Evolutionary conservation across 345 rosid genomes (phyloP).

Genomic region (Trapa incisa): DNA sequence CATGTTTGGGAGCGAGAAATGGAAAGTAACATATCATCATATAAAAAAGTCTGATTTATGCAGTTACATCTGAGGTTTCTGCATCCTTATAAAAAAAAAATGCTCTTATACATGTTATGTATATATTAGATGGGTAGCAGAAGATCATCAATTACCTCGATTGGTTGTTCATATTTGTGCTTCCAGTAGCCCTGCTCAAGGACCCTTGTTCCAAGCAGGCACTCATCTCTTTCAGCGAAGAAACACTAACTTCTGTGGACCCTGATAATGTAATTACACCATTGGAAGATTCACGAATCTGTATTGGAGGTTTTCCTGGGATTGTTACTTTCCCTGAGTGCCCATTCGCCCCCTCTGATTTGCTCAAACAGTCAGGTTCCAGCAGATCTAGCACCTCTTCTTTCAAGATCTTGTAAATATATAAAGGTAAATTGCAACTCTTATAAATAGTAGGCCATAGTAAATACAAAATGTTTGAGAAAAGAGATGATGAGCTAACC

Average conservation of each 20-base stretch:
- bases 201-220: conserved; percentile 96
- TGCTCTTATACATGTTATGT: not conserved
- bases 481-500: conserved; percentile 28
- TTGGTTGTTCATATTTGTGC: conserved; percentile 97
- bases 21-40: not conserved
- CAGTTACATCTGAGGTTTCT: not conserved
- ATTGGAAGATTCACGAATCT: conserved; percentile 89
- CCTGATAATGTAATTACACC: conserved; percentile 97
- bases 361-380: conserved; percentile 48
- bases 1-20: no score
- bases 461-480: not conserved
- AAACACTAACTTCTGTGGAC: conserved; percentile 79
- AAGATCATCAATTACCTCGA: conserved; percentile 47
- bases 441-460: not conserved
- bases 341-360: conserved; percentile 47
- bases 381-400: conserved; percentile 96
- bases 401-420: conserved; percentile 60
- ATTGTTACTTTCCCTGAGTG: conserved; percentile 45
- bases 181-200: conserved; percentile 85
- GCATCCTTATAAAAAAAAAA: not conserved
- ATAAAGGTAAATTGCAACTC: not conserved
- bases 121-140: not conserved
- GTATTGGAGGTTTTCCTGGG: conserved; percentile 88
- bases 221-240: conserved; percentile 78
- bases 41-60: not conserved